phyloP scores from a whole-genome alignment of 2,329 filamentous ascomycete genomes.

The Penicillium sp. region DNA sequence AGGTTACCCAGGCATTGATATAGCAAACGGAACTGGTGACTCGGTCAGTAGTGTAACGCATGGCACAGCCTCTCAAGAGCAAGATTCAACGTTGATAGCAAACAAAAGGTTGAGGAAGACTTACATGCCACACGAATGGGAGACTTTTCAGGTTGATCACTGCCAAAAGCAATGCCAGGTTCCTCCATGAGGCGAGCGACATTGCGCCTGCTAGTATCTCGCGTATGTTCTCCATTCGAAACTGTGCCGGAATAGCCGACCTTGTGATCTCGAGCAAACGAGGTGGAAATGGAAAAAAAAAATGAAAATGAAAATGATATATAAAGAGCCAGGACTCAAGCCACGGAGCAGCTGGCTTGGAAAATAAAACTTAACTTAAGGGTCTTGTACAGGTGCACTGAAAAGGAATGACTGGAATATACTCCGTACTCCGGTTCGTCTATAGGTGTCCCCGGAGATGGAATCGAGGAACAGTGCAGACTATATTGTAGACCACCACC shows the following conservation, averaged over 20 bases:
- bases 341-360: background rate
- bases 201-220: constrained; percentile 22
- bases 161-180: constrained; percentile 38
- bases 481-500: background rate
- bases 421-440: background rate
- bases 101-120: constrained; percentile 12
- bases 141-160: constrained; percentile 41
- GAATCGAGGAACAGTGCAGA: background rate
- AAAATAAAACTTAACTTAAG: background rate
- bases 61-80: background rate
- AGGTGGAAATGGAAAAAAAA: background rate
- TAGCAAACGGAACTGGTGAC: constrained; percentile 56
- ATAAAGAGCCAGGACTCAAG: background rate
- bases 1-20: constrained; percentile 58
- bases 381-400: background rate
- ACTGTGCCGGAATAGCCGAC: constrained; percentile 7
- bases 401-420: background rate
- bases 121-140: constrained; percentile 43
- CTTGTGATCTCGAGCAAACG: constrained; percentile 3
- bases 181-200: constrained; percentile 35
- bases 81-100: background rate
- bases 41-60: constrained; percentile 14
- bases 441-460: background rate
- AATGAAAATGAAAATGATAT: background rate
- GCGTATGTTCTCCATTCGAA: constrained; percentile 25